Percentiles rank a stretch among this genome's conserved stretches.
Conservation (phyloP, 2,329 filamentous ascomycete genomes). For the Thelonectria discophora region DNA sequence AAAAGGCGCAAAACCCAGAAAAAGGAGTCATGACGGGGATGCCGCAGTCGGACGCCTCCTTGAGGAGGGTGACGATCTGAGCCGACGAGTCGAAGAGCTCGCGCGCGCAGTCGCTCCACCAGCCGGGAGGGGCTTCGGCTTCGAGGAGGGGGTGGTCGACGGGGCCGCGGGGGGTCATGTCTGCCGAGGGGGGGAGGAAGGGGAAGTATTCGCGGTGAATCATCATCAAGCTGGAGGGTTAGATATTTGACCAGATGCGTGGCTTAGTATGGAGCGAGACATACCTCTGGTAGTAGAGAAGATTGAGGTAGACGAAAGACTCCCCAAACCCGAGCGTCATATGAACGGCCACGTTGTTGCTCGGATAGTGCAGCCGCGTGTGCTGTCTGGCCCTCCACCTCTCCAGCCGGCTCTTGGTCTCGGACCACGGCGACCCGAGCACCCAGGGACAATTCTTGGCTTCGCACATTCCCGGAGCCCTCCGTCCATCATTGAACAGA, state of each 20-base stretch:
- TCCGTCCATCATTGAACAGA: slow-evolving; percentile 53
- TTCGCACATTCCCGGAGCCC: slow-evolving; percentile 50
- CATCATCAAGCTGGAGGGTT: slow-evolving; percentile 49
- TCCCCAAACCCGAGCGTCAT: slow-evolving; percentile 52
- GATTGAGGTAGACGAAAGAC: slow-evolving; percentile 53
- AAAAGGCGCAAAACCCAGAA: slow-evolving; percentile 57
- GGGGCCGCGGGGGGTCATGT: slow-evolving; percentile 48
- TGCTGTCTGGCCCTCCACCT: slow-evolving; percentile 50
- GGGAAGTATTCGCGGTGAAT: slow-evolving; percentile 56
- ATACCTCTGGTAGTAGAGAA: slow-evolving; percentile 55
- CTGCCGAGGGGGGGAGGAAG: slow-evolving; percentile 49
- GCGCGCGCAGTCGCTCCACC: slow-evolving; percentile 51
- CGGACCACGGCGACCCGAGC: slow-evolving; percentile 47
- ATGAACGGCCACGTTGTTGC: slow-evolving; percentile 49
- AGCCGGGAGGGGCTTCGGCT: slow-evolving; percentile 48
- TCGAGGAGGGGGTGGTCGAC: slow-evolving; percentile 52
- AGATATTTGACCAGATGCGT: not conserved
- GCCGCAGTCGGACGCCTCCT: slow-evolving; percentile 50
- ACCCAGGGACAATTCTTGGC: slow-evolving; percentile 53
- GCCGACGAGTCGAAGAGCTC: slow-evolving; percentile 50
- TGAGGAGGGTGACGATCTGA: slow-evolving; percentile 47
- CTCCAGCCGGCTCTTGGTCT: slow-evolving; percentile 42
- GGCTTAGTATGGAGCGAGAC: not conserved
- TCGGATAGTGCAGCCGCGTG: slow-evolving; percentile 48
- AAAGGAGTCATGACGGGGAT: slow-evolving; percentile 52